Evolutionary conservation across 73 alveolate species (phyloP).

Genomic region (Tetrahymena thermophila): DNA sequence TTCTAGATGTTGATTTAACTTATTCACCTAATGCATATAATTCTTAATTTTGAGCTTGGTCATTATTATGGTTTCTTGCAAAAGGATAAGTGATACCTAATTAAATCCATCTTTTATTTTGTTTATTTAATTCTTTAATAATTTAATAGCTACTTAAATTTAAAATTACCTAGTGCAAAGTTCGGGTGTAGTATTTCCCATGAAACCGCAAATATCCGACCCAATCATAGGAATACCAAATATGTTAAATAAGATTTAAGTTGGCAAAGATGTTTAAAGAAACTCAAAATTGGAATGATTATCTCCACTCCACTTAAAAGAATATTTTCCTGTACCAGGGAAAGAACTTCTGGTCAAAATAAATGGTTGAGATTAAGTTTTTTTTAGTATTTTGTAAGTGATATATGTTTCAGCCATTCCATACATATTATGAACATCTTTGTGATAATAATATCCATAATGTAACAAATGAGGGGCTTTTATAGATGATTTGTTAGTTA

Average conservation of each 20-base stretch:
- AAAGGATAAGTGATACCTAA: constrained; percentile 69
- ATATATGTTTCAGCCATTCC: constrained; percentile 22
- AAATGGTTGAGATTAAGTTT: constrained; percentile 61
- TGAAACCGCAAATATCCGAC: constrained; percentile 86
- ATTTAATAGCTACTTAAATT: background rate
- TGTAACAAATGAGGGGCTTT: constrained; percentile 25
- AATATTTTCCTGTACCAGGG: constrained; percentile 78
- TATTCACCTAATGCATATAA: constrained; percentile 23
- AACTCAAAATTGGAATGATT: constrained; percentile 54
- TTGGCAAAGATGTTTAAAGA: constrained; percentile 69
- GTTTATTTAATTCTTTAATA: background rate
- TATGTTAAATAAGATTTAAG: constrained; percentile 69
- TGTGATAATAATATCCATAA: constrained; percentile 28
- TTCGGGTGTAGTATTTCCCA: constrained; percentile 51
- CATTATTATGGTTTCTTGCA: constrained; percentile 67
- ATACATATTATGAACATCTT: constrained; percentile 41
- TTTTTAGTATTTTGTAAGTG: constrained; percentile 10
- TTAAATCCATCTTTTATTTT: constrained; percentile 47
- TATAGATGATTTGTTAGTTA: background rate
- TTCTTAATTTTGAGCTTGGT: constrained; percentile 46
- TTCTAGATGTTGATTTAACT: background rate
- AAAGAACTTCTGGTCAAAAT: constrained; percentile 73
- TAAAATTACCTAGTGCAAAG: constrained; percentile 52
- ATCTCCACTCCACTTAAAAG: constrained; percentile 84
- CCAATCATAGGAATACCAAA: constrained; percentile 92